phyloP scores from a whole-genome alignment of 345 rosid genomes.

The Litchi chinensis region DNA sequence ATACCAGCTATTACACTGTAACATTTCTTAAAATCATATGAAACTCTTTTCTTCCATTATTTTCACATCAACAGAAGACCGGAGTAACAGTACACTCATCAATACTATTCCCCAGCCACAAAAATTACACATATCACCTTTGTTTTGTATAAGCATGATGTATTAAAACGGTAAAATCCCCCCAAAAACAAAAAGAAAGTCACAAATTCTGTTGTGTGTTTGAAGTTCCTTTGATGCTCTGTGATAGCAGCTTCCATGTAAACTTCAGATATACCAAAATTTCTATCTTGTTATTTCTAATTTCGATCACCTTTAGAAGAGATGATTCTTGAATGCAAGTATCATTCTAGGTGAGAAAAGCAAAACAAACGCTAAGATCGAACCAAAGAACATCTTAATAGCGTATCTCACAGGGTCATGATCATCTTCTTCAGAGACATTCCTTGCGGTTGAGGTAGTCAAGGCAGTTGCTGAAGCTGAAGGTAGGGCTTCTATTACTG shows the following conservation, averaged over 20 bases:
- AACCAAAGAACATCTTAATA: constrained; percentile 72
- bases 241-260: neutral
- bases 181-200: neutral
- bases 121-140: neutral
- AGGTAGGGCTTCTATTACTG: constrained; percentile 82
- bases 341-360: constrained; percentile 63
- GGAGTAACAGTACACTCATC: neutral
- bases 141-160: neutral
- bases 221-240: neutral
- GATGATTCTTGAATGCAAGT: constrained; percentile 61
- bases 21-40: too few relatives aligned
- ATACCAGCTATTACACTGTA: too few relatives aligned
- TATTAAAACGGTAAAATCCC: neutral
- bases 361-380: constrained; percentile 68
- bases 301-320: constrained; percentile 27
- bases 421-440: constrained; percentile 46
- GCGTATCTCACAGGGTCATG: constrained; percentile 49
- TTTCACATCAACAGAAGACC: neutral
- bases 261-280: neutral
- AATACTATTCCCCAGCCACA: neutral
- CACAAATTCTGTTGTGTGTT: neutral
- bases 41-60: too few relatives aligned
- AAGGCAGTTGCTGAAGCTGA: constrained; percentile 74
- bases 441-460: constrained; percentile 37
- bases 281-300: neutral